These are phyloP conservation scores for Pisolithus albus DNA, from an alignment of 768 basidiomycete species.

Conservation along the genomic window DNA sequence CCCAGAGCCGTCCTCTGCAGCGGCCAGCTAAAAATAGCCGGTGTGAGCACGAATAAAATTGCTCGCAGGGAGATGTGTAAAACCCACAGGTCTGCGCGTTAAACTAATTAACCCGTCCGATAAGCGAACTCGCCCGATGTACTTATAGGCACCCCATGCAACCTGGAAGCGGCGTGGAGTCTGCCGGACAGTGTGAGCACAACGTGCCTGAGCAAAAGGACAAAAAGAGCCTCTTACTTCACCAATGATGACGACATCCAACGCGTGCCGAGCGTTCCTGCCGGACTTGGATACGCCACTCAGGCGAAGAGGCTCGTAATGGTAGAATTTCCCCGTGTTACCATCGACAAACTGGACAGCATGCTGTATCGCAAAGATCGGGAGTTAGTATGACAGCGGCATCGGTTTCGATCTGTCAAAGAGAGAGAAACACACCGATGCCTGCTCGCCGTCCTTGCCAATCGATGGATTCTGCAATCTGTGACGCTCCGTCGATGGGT, in stretches of 20 bases:
- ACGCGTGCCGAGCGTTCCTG: slow-evolving; percentile 24
- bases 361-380: slow-evolving; percentile 9
- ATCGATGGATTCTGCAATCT: slow-evolving; percentile 15
- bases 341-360: slow-evolving; percentile 21
- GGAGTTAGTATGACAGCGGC: slow-evolving; percentile 18
- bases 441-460: slow-evolving; percentile 14
- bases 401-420: background rate
- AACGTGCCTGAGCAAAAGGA: slow-evolving; percentile 12
- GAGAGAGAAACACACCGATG: slow-evolving; percentile 19
- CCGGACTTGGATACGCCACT: slow-evolving; percentile 21
- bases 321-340: slow-evolving; percentile 16
- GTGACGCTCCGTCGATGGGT: slow-evolving; percentile 17
- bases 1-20: slow-evolving; percentile 34
- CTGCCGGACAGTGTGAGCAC: slow-evolving; percentile 30
- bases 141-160: slow-evolving; percentile 62
- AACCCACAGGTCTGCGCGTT: slow-evolving; percentile 53
- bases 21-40: slow-evolving; percentile 32
- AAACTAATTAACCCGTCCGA: slow-evolving; percentile 55
- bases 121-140: slow-evolving; percentile 48
- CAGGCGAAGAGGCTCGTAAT: slow-evolving; percentile 27
- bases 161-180: slow-evolving; percentile 47
- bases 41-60: slow-evolving; percentile 2
- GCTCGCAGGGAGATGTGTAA: background rate
- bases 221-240: slow-evolving; percentile 22
- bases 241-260: slow-evolving; percentile 32